These are phyloP conservation scores for Colletotrichum theobromicola DNA, from an alignment of 2,329 filamentous ascomycete species.

Conservation along the genomic window DNA sequence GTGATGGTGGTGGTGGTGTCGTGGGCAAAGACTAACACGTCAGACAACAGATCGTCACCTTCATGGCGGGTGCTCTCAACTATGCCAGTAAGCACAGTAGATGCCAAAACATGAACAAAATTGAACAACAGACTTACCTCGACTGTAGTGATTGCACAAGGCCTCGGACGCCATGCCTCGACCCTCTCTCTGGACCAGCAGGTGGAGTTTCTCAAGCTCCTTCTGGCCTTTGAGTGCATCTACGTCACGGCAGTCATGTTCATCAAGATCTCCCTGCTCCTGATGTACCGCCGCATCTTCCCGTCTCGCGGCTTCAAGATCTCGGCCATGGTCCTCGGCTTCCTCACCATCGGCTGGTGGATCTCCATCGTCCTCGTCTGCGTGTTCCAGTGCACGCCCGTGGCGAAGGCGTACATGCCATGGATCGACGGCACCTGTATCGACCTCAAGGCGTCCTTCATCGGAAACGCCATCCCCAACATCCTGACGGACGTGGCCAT, in stretches of 20 bases:
- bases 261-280: constrained; percentile 19
- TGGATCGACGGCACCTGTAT: constrained; percentile 42
- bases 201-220: constrained; percentile 13
- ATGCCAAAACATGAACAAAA: background rate
- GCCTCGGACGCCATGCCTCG: constrained; percentile 12
- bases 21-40: background rate
- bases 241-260: constrained; percentile 17
- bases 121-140: background rate
- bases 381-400: constrained; percentile 45
- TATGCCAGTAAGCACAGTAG: constrained; percentile 8
- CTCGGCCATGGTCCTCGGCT: constrained; percentile 8
- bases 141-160: constrained; percentile 5
- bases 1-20: background rate
- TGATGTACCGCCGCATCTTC: constrained; percentile 22
- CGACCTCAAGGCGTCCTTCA: constrained; percentile 41
- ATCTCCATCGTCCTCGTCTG: constrained; percentile 28
- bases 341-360: constrained; percentile 16
- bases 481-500: constrained; percentile 43
- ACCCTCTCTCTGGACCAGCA: background rate
- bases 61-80: constrained; percentile 7
- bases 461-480: constrained; percentile 49
- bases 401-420: constrained; percentile 38
- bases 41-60: background rate
- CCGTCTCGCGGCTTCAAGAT: constrained; percentile 5
- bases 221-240: constrained; percentile 11